phyloP scores from a whole-genome alignment of 2,329 filamentous ascomycete genomes.

The Diaporthe capsici region DNA sequence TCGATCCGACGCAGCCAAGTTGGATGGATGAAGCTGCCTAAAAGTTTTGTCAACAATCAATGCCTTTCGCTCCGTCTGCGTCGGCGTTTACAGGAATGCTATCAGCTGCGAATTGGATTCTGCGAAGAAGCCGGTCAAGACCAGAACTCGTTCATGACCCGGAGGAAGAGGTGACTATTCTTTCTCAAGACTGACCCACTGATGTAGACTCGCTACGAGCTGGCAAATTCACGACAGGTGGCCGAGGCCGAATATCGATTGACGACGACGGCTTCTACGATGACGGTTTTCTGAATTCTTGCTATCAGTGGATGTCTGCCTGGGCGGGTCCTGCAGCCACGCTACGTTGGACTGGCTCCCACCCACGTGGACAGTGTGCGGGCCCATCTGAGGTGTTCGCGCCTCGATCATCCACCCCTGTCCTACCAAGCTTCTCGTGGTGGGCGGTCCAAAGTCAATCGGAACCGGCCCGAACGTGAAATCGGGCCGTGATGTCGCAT shows the following conservation, averaged over 20 bases:
- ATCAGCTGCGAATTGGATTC: neutral
- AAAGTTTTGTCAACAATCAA: neutral
- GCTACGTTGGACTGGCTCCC: constrained; percentile 1
- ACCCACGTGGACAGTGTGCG: constrained; percentile 11
- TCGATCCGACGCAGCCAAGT: neutral
- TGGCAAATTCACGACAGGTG: neutral
- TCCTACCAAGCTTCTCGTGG: neutral
- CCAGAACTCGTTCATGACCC: neutral
- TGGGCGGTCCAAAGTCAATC: constrained; percentile 11
- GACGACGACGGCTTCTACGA: neutral
- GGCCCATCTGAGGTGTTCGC: constrained; percentile 5
- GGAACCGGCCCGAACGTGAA: neutral
- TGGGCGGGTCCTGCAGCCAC: constrained; percentile 2
- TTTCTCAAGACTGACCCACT: neutral
- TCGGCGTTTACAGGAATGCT: neutral
- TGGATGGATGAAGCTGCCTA: neutral
- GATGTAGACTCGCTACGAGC: neutral
- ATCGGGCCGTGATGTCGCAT: constrained; percentile 6
- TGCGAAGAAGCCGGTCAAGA: neutral
- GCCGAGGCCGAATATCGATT: neutral
- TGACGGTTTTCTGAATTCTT: neutral
- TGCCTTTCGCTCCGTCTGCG: neutral
- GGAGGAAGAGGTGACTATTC: neutral
- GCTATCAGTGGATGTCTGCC: neutral
- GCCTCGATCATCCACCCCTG: constrained; percentile 9